A percentile compares a stretch with the other conserved stretches of the same genome.
Evolutionary conservation across 305 asterid genomes (phyloP).

Genomic region (Ajuga reptans): DNA sequence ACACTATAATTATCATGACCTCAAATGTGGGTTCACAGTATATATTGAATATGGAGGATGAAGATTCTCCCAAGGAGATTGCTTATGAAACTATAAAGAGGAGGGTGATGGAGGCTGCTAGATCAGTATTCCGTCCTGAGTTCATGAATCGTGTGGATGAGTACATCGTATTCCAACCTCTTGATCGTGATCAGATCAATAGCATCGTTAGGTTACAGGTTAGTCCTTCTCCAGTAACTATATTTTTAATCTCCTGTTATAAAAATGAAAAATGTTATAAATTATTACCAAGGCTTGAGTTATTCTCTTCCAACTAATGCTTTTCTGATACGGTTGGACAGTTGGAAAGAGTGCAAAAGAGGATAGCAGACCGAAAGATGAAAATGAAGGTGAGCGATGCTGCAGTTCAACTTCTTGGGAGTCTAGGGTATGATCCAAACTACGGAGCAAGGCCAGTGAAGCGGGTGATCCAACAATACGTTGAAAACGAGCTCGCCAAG

Average conservation of each 20-base stretch:
- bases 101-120: constrained; percentile 77
- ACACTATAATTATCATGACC: constrained; percentile 82
- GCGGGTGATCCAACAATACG: constrained; percentile 75
- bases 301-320: not conserved
- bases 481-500: constrained; percentile 85
- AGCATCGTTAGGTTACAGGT: constrained; percentile 75
- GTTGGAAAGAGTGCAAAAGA: constrained; percentile 74
- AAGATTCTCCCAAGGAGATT: constrained; percentile 40
- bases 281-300: no score
- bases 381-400: constrained; percentile 60
- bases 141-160: constrained; percentile 95
- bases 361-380: constrained; percentile 73
- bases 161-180: constrained; percentile 91
- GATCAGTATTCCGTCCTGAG: constrained; percentile 76
- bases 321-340: constrained; percentile 22
- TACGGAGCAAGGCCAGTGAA: constrained; percentile 97
- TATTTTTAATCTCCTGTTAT: not conserved
- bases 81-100: constrained; percentile 64
- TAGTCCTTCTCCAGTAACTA: not conserved
- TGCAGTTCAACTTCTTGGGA: constrained; percentile 63
- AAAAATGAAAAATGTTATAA: not conserved
- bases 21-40: constrained; percentile 86
- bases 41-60: constrained; percentile 60
- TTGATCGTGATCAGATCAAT: constrained; percentile 68
- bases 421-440: constrained; percentile 83